Evolutionary conservation across 805 yeast species (phyloP).

Genomic region (Cyberlindnera sargentensis): DNA sequence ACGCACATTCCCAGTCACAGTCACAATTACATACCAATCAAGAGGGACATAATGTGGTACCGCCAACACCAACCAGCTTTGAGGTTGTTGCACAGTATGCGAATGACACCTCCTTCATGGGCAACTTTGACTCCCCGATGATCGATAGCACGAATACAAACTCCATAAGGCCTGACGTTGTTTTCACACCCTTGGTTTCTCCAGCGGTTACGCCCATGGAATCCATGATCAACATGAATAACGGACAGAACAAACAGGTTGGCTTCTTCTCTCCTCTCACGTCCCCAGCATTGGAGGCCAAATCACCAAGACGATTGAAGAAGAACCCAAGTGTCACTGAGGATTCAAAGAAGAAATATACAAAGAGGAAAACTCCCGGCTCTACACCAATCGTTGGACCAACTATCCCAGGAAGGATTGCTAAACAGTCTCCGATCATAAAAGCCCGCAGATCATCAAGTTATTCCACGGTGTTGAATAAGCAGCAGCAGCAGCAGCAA

Average conservation of each 20-base stretch:
- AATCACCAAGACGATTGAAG: slow-evolving; percentile 21
- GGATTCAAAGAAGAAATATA: slow-evolving; percentile 20
- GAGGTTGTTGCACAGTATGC: slow-evolving; percentile 9
- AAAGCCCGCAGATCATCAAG: slow-evolving; percentile 24
- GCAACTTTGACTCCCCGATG: slow-evolving; percentile 15
- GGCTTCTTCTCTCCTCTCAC: slow-evolving; percentile 44
- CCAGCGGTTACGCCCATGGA: slow-evolving; percentile 69
- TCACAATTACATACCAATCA: neutral
- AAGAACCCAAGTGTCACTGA: slow-evolving; percentile 16
- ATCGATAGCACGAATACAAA: slow-evolving; percentile 7
- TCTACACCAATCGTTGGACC: slow-evolving; percentile 33
- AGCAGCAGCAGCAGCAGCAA: slow-evolving; percentile 2
- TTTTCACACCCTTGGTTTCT: slow-evolving; percentile 70
- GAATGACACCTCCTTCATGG: slow-evolving; percentile 7
- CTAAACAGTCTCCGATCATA: slow-evolving; percentile 33
- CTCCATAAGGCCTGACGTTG: slow-evolving; percentile 46
- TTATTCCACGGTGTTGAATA: slow-evolving; percentile 2
- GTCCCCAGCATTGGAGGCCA: slow-evolving; percentile 58
- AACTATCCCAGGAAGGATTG: slow-evolving; percentile 24
- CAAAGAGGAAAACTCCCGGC: slow-evolving; percentile 33
- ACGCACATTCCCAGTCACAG: too few species aligned
- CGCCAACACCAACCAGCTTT: slow-evolving; percentile 21
- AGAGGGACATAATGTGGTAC: slow-evolving; percentile 2
- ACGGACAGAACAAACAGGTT: slow-evolving; percentile 5
- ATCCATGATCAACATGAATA: slow-evolving; percentile 9